Base-by-base conservation (phyloP, 2,329 filamentous ascomycete species). In the Alternaria tenuissima region DNA sequence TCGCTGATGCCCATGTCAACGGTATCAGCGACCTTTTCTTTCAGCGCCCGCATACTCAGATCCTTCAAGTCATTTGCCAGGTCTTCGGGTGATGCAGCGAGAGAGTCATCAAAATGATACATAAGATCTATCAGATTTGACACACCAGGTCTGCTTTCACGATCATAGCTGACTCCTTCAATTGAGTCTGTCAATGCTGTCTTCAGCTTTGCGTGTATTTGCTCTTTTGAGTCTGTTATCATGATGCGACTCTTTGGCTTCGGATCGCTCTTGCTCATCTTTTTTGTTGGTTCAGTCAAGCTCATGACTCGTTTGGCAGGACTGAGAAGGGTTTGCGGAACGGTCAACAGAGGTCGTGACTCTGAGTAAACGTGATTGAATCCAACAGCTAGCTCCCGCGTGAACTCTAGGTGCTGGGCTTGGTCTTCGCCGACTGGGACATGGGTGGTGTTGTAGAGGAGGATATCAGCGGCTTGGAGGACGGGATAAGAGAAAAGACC, bases 381-480 rank as follows among this genome's bases (percentile, higher is more conserved):
- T 74, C 91, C 91, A 61, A 87, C 90, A 8, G 91, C 95, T 64
- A 93, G 90, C 75, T 96, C 90, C 53, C 95, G 87, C 1, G 94
- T 89, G 76, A 98, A 96, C 76, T 99, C 95, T 22, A 99, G 87
- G 79, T 99, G 95, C 72, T 99, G 95, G 57, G 84, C 85, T 79
- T 99, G 95, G 77, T 99, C 95, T 68, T 96, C 91, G n/a, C 95
- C 95, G 2, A 99, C 94, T 11, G 95, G 95, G 24, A 99, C 94
- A 80, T 97, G 92, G 1, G 94, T 97, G 62, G 94, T 91, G 68
- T 90, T 91, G 69, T 58, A 94, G 7, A 98, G 86, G 38, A 98
- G 85, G 48, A 99, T 91, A 79, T 99, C 95, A 43, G 95, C 95
- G 20, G 95, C 94, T 80, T 97, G 94, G 1, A 99, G 86, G 38